Percentiles rank a stretch among this genome's conserved stretches.
These are phyloP conservation scores for Microdochium bolleyi DNA, from an alignment of 2,329 filamentous ascomycete species.

Conservation along the genomic window DNA sequence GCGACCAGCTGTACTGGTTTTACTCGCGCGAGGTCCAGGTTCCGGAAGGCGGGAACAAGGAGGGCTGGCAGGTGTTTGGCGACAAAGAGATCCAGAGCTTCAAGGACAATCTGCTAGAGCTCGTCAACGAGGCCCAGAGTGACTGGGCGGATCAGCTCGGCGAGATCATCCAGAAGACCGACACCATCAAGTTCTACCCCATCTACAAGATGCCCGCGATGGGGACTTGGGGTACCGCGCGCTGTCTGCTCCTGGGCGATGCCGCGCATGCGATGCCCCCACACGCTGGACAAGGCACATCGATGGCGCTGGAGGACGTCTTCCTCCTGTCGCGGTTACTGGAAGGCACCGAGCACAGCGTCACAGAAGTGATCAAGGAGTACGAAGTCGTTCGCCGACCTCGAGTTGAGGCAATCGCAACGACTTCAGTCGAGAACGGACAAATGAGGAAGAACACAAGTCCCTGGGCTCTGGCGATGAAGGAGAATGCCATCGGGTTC, in stretches of 20 bases:
- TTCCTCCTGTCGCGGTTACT: constrained; percentile 35
- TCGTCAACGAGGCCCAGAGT: constrained; percentile 13
- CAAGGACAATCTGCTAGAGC: constrained; percentile 13
- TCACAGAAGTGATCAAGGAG: constrained; percentile 1
- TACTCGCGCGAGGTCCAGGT: constrained; percentile 18
- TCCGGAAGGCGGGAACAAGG: constrained; percentile 15
- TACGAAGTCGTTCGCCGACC: constrained; percentile 2
- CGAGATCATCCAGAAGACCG: constrained; percentile 8
- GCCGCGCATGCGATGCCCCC: constrained; percentile 48
- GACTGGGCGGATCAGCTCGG: constrained; percentile 15
- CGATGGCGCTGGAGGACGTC: constrained; percentile 47
- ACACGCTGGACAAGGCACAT: constrained; percentile 44
- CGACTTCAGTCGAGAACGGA: constrained; percentile 2
- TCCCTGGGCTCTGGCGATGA: constrained; percentile 3
- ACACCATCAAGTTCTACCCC: constrained; percentile 23
- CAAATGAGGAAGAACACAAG: constrained; percentile 3
- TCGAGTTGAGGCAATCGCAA: constrained; percentile 3
- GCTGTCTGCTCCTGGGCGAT: constrained; percentile 43
- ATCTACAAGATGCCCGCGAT: constrained; percentile 24
- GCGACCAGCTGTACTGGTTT: constrained; percentile 20
- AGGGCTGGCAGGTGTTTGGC: constrained; percentile 21
- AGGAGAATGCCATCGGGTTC: constrained; percentile 2
- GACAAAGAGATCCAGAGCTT: constrained; percentile 20
- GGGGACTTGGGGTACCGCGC: constrained; percentile 25
- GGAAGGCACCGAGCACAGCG: not conserved